Base-by-base conservation (phyloP, 495 filamentous ascomycete species). In the Xylaria intraflava region DNA sequence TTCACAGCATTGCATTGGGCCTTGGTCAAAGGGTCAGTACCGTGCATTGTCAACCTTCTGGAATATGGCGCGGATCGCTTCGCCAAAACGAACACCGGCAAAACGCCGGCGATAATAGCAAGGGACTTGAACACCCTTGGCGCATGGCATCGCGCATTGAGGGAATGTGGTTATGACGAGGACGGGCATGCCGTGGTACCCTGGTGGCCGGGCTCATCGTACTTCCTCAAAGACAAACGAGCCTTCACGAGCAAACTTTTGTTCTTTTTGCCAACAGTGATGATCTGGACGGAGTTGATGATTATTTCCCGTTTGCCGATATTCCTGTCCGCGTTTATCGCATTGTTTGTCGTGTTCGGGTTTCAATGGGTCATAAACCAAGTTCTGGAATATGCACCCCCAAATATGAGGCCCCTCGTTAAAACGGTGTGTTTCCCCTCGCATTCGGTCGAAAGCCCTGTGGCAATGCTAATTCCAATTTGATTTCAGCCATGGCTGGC, bases 1-100 rank as follows among this genome's bases (percentile, higher is more conserved):
- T 89, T 97, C 62, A 93, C 90, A 2, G 89, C 94, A 3, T 74
- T 98, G 50, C 93, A 98, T 66, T 98, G 93, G 93, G 92, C 91
- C 2, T 74, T 98, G 48, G 94, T 98, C 12, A 92, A 92, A 67
- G 94, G 93, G 3, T 90, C 83, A 30, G 75, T 86, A 44, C 81
- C 80, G 1, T 95, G 90, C 68, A 86, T 97, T 59, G 79, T 89
- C 64, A 97, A 96, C 68, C 70, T 98, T 30, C 72, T 98, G 46
- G 93, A 96, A 71, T 96, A 95, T 65, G 94, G 93, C 24, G 81
- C 91, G 19, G 94, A 98, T 70, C 79, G 93, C 23, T 96, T 92
- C 63, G 87, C 85, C 19, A 83, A 87, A 68, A 96, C 89, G 6
- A 77, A 79, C 11, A 89, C 90, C 40, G 89, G 90, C 38, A 96